Evolutionary conservation across 2,329 filamentous ascomycete species (phyloP).

Genomic region (Colletotrichum graminicola): DNA sequence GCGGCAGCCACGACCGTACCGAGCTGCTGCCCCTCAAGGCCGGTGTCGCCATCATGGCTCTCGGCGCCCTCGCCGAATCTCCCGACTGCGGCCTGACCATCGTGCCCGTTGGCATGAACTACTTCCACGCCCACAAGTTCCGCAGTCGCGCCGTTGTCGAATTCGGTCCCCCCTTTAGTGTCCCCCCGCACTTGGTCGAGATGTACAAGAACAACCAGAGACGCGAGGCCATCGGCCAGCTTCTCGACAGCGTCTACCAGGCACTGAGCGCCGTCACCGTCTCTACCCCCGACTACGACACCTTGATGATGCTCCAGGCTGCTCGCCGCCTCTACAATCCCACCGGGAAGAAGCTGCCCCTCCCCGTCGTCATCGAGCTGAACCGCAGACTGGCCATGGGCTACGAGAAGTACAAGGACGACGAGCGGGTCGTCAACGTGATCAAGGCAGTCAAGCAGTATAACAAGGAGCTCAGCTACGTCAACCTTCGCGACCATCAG

Average conservation of each 20-base stretch:
- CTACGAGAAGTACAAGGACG: slow-evolving; percentile 92
- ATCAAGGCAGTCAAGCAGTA: slow-evolving; percentile 84
- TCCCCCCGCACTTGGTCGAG: slow-evolving; percentile 84
- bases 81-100: slow-evolving; percentile 93
- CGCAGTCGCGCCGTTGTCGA: slow-evolving; percentile 95
- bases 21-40: slow-evolving; percentile 94
- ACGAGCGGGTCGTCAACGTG: slow-evolving; percentile 82
- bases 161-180: slow-evolving; percentile 90
- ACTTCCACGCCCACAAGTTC: slow-evolving; percentile 99
- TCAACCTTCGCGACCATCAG: slow-evolving; percentile 93
- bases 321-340: slow-evolving; percentile 94
- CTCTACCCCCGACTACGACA: slow-evolving; percentile 93
- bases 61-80: slow-evolving; percentile 87
- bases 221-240: slow-evolving; percentile 85
- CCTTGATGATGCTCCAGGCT: slow-evolving; percentile 95
- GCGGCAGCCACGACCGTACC: slow-evolving; percentile 93
- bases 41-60: slow-evolving; percentile 96
- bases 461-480: slow-evolving; percentile 85
- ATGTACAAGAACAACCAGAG: slow-evolving; percentile 87
- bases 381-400: slow-evolving; percentile 92
- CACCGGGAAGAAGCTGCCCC: slow-evolving; percentile 90
- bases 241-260: slow-evolving; percentile 89
- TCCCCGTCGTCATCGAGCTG: slow-evolving; percentile 93
- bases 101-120: slow-evolving; percentile 98
- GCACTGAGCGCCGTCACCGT: slow-evolving; percentile 90